Base-by-base conservation (phyloP, 176 grass and related monocot species). In the Bonia amplexicaulis region DNA sequence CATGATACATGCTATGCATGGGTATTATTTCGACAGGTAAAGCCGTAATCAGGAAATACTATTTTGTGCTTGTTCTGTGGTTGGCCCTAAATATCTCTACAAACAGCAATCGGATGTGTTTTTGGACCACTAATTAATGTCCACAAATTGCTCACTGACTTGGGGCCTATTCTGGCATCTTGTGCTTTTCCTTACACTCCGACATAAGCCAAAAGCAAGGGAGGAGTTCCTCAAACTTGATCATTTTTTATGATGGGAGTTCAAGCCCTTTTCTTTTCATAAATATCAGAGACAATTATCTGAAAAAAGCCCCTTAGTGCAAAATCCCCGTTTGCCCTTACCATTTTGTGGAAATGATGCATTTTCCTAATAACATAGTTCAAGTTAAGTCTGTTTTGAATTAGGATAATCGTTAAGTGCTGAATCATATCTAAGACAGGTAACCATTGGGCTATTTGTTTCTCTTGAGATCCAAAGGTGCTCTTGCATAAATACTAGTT, bases 21-120 rank as follows among this genome's bases (percentile, higher is more conserved):
- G 96, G 94, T 98, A 72, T 95, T 98, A 78, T 98, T 98, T 86
- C 93, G 91, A 40, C 96, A 98, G 93, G 96, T 98, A 92, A 86
- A 84, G 55, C 31, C n/a, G 63, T 62, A 66, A 66, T 51, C 4
- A 52, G 74, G 27, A 74, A 76, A 65, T 47, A 23, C 20, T 31
- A 71, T 84, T 84, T 14, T 14, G 22, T 60, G 41, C 33, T 64
- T 29, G 6, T 44, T 45, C 46, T 71, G 6, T 35, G 11, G 29
- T 76, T 35, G 49, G 42, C 73, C 52, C n/a, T 71, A 78, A 66
- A 66, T 66, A 82, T 73, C 57, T 64, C 53, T 74, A 66, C 27
- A 49, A 49, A 67, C 51, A 67, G 7, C 23, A 74, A 68, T 27
- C 23, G 29, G 6, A 41, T 80, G 54, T 73, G 12, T 85, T 74